A percentile compares a stretch with the other conserved stretches of the same genome.
phyloP scores from a whole-genome alignment of 1,284 basidiomycete genomes.

The Sanghuangporus sanghuang region DNA sequence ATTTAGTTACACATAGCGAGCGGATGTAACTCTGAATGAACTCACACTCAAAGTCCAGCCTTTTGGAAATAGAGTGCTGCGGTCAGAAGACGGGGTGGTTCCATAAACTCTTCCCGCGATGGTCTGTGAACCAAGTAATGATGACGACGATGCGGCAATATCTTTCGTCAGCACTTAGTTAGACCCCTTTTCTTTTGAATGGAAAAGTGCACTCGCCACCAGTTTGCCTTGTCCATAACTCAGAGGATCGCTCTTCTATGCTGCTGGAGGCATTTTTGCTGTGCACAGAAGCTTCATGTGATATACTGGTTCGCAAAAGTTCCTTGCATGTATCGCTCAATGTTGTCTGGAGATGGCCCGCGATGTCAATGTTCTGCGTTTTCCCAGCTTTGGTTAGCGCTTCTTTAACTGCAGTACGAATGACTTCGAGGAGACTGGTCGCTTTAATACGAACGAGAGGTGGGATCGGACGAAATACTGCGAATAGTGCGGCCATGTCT shows the following conservation, averaged over 20 bases:
- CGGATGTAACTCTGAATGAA: not conserved
- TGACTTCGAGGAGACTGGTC: conserved; percentile 57
- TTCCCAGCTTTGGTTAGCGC: conserved; percentile 2
- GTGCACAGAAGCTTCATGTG: not conserved
- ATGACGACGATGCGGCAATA: conserved; percentile 11
- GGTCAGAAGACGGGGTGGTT: not conserved
- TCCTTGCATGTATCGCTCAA: not conserved
- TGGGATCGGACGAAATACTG: conserved; percentile 53
- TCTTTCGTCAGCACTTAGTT: not conserved
- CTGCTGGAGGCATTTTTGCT: conserved; percentile 6
- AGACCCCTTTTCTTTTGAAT: not conserved
- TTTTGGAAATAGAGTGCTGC: conserved; percentile 6
- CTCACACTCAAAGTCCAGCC: conserved; percentile 6
- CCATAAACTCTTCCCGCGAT: not conserved
- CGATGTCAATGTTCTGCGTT: conserved; percentile 7
- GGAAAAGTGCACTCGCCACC: not conserved
- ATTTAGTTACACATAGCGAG: not conserved
- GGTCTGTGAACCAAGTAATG: conserved; percentile 6
- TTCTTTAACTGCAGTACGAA: conserved; percentile 45
- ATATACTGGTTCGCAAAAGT: not conserved
- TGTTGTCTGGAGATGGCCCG: not conserved
- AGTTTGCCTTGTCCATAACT: conserved; percentile 7
- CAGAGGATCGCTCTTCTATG: not conserved
- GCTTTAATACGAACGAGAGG: conserved; percentile 52
- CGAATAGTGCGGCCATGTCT: conserved; percentile 52